Percentiles rank a stretch among this genome's conserved stretches.
These are phyloP conservation scores for Monosporascus ibericus DNA, from an alignment of 2,329 filamentous ascomycete species.

Conservation along the genomic window DNA sequence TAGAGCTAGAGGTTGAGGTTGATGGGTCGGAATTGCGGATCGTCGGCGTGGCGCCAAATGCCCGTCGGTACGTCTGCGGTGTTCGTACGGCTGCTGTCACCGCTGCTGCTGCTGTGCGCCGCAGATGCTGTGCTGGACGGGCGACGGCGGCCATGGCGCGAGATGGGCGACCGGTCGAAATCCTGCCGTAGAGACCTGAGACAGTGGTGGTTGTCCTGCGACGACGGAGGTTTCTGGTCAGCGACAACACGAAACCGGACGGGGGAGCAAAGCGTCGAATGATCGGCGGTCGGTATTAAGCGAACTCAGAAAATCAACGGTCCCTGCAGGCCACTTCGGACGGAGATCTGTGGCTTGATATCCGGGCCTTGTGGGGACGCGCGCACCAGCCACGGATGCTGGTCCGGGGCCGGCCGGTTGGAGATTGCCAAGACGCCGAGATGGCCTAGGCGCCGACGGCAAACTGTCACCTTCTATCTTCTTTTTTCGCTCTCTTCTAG, in stretches of 20 bases:
- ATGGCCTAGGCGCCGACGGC: no score
- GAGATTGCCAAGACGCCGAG: not conserved
- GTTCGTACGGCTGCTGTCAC: not conserved
- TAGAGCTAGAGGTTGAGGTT: constrained; percentile 4
- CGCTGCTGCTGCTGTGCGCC: not conserved
- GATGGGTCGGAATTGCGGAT: constrained; percentile 12
- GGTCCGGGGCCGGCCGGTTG: not conserved
- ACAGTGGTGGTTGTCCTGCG: not conserved
- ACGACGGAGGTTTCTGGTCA: not conserved
- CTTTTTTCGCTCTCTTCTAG: not conserved
- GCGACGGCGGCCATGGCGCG: constrained; percentile 1
- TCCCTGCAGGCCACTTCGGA: no score
- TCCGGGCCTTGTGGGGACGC: not conserved
- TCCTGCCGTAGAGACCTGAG: not conserved
- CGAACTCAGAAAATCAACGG: not conserved
- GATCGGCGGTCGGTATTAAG: not conserved
- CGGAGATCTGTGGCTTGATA: not conserved
- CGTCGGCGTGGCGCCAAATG: constrained; percentile 17
- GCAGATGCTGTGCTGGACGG: not conserved
- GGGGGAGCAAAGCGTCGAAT: not conserved
- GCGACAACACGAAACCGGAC: not conserved
- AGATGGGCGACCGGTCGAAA: not conserved
- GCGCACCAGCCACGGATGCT: not conserved
- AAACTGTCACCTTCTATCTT: not conserved
- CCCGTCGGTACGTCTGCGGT: not conserved